A percentile compares a stretch with the other conserved stretches of the same genome.
phyloP scores from a whole-genome alignment of 2,329 filamentous ascomycete genomes.

The Talaromyces rugulosus region DNA sequence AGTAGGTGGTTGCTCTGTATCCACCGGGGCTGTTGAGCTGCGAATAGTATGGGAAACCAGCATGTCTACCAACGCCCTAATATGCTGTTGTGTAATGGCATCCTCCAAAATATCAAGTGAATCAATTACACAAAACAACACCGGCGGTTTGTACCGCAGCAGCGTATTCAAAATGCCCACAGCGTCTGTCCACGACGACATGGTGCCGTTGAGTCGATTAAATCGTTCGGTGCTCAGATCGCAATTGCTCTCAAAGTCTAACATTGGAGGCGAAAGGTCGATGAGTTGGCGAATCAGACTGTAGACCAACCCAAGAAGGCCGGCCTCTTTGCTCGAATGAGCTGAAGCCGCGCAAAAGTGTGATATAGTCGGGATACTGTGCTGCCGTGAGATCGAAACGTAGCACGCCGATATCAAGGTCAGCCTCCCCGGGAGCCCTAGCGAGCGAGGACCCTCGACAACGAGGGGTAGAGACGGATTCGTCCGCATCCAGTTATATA shows the following conservation, averaged over 20 bases:
- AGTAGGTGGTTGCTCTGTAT: conserved; percentile 2
- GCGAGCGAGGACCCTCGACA: conserved; percentile 26
- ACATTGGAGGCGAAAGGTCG: conserved; percentile 31
- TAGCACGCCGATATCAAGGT: conserved; percentile 32
- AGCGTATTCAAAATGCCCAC: conserved; percentile 33
- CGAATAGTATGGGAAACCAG: conserved; percentile 27
- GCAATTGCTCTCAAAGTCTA: conserved; percentile 30
- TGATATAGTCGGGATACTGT: conserved; percentile 29
- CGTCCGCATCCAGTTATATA: conserved; percentile 33
- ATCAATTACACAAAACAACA: conserved; percentile 34
- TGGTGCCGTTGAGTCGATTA: conserved; percentile 28
- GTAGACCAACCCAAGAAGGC: conserved; percentile 34
- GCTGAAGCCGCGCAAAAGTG: conserved; percentile 32
- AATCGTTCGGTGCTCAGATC: conserved; percentile 34
- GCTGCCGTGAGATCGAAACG: conserved; percentile 26
- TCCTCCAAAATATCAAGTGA: conserved; percentile 31
- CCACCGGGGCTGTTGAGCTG: not conserved
- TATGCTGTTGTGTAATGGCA: conserved; percentile 23
- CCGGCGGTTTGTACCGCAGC: conserved; percentile 30
- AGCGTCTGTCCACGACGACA: conserved; percentile 32
- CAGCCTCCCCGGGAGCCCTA: conserved; percentile 23
- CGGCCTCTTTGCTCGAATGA: conserved; percentile 19
- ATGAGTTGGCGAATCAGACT: conserved; percentile 37
- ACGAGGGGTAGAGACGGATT: conserved; percentile 29
- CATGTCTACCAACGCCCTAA: conserved; percentile 30